These are phyloP conservation scores for Heliamphora exappendiculata DNA, from an alignment of 148 eudicot genomes.

Conservation along the genomic window DNA sequence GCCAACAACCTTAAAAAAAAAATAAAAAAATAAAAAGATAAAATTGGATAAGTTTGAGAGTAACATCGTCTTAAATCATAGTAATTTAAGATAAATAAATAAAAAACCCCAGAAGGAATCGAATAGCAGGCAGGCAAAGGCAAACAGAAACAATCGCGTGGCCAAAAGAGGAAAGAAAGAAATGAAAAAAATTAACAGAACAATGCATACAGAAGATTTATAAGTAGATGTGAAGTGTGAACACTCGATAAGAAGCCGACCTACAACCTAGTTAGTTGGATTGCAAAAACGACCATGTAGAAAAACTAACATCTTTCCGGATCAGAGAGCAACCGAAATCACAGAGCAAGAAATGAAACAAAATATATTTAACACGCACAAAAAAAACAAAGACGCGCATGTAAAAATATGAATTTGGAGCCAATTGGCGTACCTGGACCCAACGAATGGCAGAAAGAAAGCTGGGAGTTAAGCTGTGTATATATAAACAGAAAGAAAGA, in stretches of 20 bases:
- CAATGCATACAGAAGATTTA: neutral
- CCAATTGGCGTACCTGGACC: conserved; percentile 1
- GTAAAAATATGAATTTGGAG: neutral
- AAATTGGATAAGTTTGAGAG: neutral
- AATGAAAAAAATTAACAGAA: neutral
- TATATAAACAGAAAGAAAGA: conserved; percentile 5
- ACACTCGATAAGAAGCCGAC: neutral
- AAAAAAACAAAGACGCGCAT: too few species aligned
- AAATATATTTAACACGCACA: neutral
- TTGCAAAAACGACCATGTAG: neutral
- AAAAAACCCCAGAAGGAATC: neutral
- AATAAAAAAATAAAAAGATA: neutral
- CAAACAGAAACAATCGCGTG: neutral
- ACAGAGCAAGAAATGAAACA: neutral
- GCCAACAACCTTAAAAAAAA: too few species aligned
- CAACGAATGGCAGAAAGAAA: neutral
- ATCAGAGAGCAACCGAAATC: neutral
- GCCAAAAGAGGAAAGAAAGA: neutral
- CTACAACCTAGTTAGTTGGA: neutral
- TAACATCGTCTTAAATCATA: neutral
- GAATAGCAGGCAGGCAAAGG: neutral
- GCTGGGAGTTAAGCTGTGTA: neutral
- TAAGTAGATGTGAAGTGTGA: neutral
- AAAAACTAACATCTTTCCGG: neutral
- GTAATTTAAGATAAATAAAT: neutral